Conservation (phyloP, 2,329 filamentous ascomycete species). For the Alternaria sp. region DNA sequence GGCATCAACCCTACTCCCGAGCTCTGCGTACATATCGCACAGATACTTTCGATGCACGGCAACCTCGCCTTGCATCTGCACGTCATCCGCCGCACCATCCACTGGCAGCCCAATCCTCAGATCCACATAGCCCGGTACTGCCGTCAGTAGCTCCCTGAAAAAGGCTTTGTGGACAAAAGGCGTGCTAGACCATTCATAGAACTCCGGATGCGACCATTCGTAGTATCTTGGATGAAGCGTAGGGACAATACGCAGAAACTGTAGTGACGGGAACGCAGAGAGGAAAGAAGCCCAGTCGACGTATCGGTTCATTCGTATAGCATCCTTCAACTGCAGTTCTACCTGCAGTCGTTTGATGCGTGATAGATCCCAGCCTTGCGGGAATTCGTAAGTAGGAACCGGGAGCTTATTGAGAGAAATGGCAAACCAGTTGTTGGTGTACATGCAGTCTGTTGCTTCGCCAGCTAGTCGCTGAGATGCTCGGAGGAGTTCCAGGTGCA, state of each 20-base stretch:
- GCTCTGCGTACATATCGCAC: conserved; percentile 34
- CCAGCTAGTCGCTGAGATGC: conserved; percentile 30
- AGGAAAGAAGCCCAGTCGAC: conserved; percentile 43
- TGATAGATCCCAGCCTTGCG: conserved; percentile 35
- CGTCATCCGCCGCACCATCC: conserved; percentile 13
- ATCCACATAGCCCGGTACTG: conserved; percentile 27
- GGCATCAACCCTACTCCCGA: conserved; percentile 11
- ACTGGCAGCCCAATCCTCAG: conserved; percentile 29
- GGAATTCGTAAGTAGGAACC: conserved; percentile 28
- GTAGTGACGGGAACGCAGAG: conserved; percentile 27
- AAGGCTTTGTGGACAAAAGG: conserved; percentile 43
- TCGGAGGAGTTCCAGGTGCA: conserved; percentile 34
- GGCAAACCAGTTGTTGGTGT: conserved; percentile 41
- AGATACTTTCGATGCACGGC: conserved; percentile 20
- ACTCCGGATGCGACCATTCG: conserved; percentile 39
- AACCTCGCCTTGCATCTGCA: conserved; percentile 26
- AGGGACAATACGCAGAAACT: conserved; percentile 35
- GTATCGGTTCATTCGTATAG: conserved; percentile 42
- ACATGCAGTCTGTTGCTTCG: conserved; percentile 39
- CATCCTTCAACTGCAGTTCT: conserved; percentile 42
- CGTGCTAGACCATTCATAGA: conserved; percentile 29
- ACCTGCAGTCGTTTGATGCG: conserved; percentile 37
- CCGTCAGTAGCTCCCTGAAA: conserved; percentile 35
- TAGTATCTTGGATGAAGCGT: conserved; percentile 40
- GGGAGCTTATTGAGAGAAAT: conserved; percentile 39